Conservation (phyloP, 331 rosid genomes). For the Rhamnella rubrinervis region DNA sequence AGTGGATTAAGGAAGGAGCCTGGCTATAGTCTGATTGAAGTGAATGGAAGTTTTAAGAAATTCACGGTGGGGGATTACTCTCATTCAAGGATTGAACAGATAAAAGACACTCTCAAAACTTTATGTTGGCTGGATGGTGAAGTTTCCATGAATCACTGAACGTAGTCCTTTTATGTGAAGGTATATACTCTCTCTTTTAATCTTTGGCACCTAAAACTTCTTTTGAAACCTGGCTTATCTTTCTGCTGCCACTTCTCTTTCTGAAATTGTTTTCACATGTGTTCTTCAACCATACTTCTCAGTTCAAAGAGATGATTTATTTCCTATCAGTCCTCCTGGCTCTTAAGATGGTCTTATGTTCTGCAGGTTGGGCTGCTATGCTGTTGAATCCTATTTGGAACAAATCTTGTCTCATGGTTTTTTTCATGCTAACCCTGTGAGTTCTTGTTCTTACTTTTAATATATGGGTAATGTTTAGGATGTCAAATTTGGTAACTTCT, state of each 20-base stretch:
- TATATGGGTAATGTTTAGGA: slow-evolving; percentile 3
- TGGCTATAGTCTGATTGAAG: slow-evolving; percentile 37
- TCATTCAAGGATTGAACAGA: slow-evolving; percentile 15
- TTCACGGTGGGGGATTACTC: slow-evolving; percentile 37
- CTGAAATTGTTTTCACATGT: slow-evolving; percentile 10
- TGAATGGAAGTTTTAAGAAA: slow-evolving; percentile 35
- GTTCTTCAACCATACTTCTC: slow-evolving; percentile 19
- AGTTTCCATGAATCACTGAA: no score
- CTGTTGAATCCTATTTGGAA: slow-evolving; percentile 97
- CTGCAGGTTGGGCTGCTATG: slow-evolving; percentile 84
- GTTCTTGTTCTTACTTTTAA: slow-evolving; percentile 36
- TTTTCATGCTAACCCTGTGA: slow-evolving; percentile 97
- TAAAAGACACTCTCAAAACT: no score
- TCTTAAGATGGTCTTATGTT: slow-evolving; percentile 8
- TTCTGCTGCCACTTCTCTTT: slow-evolving; percentile 16
- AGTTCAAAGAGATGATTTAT: slow-evolving; percentile 7
- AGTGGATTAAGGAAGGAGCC: slow-evolving; percentile 38
- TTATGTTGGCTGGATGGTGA: no score
- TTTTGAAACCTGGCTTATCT: no score
- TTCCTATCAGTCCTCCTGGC: not conserved
- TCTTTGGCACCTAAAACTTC: no score
- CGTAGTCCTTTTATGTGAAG: no score
- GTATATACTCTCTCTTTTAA: no score
- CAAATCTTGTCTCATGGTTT: slow-evolving; percentile 98
- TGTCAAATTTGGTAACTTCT: slow-evolving; percentile 8